Evolutionary conservation across 306 rosid species (phyloP), one percentile per base, ranked within the genome.

Genomic region (Nissolia schottii): DNA sequence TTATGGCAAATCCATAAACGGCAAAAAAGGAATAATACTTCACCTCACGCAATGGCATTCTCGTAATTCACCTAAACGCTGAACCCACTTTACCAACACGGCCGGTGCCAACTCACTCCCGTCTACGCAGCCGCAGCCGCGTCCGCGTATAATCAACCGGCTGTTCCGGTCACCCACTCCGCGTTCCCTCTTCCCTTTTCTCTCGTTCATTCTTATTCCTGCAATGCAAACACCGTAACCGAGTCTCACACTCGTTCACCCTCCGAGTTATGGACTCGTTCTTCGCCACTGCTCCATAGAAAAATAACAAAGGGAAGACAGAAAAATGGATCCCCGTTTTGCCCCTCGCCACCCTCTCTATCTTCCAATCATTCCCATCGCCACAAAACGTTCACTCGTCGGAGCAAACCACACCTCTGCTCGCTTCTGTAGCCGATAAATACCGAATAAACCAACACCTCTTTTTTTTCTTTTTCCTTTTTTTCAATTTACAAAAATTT

Each of bases 371-470:
- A 18, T 51, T 45, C 46, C 72, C 73, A 22, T 48, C 70, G 59
- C 32, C 23, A 3, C 64, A 35, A 79, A 40, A 51, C 22, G 60
- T 31, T 41, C 86, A 19, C 82, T 93, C 28, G 31, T 90, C 84
- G 96, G 96, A 64, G 96, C 89, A 16, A 93, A 93, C 80, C 98
- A 93, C 60, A 90, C 98, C 79, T 87, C 97, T 35, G 85, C 97
- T 37, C 90, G 97, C 5, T 91, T 93, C 84, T 93, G 94, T 84
- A 83, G 87, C 62, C 92, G 96, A 55, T 93, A 87, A 70, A 16
- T 12, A 53, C 23, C 8, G 1, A 1, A 12, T 2, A 1, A 13
- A 16, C 11, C 1, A 31, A 7, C 0, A 0, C 5, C 12, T 0
- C 37, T 11, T n/a, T 12, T 24, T 16, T 12, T 72, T 27, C 11